Conservation (phyloP, 2,329 filamentous ascomycete species). For the Coniochaeta ligniaria region DNA sequence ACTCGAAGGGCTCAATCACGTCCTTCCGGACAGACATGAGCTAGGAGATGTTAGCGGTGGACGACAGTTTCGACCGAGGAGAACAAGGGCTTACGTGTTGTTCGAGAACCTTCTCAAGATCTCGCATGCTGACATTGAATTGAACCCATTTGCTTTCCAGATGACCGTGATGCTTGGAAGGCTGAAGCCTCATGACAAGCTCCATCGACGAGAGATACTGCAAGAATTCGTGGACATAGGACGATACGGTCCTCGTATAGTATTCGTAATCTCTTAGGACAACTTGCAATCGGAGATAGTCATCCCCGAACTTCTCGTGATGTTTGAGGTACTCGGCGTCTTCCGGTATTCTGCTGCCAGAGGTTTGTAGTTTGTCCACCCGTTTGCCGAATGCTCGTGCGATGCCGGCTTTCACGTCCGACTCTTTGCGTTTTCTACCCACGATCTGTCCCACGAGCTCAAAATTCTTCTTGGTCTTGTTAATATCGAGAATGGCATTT, state of each 20-base stretch:
- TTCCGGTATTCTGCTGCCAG: slow-evolving; percentile 55
- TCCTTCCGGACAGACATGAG: slow-evolving; percentile 65
- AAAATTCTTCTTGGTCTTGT: slow-evolving; percentile 91
- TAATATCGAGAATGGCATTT: slow-evolving; percentile 74
- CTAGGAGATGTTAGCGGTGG: slow-evolving; percentile 25
- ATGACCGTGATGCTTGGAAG: slow-evolving; percentile 65
- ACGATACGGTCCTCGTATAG: slow-evolving; percentile 74
- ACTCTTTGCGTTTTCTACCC: slow-evolving; percentile 77
- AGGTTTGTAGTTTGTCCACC: slow-evolving; percentile 73
- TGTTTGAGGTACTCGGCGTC: slow-evolving; percentile 76
- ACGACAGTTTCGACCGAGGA: neutral
- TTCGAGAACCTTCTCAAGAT: slow-evolving; percentile 76
- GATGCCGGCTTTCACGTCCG: slow-evolving; percentile 75
- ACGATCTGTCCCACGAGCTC: slow-evolving; percentile 89
- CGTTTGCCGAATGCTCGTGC: slow-evolving; percentile 86
- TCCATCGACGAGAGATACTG: slow-evolving; percentile 78
- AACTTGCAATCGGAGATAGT: slow-evolving; percentile 87
- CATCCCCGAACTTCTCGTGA: slow-evolving; percentile 82
- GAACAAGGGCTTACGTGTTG: slow-evolving; percentile 60
- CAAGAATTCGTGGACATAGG: slow-evolving; percentile 75
- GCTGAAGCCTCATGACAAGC: slow-evolving; percentile 65
- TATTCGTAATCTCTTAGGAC: slow-evolving; percentile 90
- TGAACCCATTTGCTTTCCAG: slow-evolving; percentile 91
- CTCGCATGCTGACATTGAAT: slow-evolving; percentile 80
- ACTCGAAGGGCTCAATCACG: slow-evolving; percentile 63